A percentile compares a stretch with the other conserved stretches of the same genome.
Conservation (phyloP, 768 basidiomycete species). For the Lepiota venenata region DNA sequence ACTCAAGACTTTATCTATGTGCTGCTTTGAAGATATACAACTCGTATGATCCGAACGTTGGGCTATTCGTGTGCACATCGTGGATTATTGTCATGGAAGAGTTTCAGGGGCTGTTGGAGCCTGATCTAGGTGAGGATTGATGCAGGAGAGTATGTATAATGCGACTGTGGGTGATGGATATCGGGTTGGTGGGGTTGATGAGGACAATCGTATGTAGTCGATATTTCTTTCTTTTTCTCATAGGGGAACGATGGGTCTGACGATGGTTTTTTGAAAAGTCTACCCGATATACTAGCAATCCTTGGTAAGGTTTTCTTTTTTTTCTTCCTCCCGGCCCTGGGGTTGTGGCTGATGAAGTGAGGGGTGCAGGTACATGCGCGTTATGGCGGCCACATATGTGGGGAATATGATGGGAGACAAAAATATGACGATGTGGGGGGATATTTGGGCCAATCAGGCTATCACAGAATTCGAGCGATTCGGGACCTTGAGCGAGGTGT, state of each 20-base stretch:
- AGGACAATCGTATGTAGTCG: slow-evolving; percentile 23
- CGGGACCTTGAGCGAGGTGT: slow-evolving; percentile 28
- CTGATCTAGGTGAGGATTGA: slow-evolving; percentile 19
- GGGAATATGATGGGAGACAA: slow-evolving; percentile 25
- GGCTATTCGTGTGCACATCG: slow-evolving; percentile 25
- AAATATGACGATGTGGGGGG: slow-evolving; percentile 29
- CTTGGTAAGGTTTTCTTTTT: not conserved
- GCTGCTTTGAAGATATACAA: slow-evolving; percentile 13
- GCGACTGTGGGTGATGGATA: slow-evolving; percentile 29
- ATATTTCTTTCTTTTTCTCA: not conserved
- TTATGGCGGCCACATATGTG: slow-evolving; percentile 29
- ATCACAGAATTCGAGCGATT: slow-evolving; percentile 24
- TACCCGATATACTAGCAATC: slow-evolving; percentile 6
- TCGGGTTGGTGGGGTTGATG: slow-evolving; percentile 26
- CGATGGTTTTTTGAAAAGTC: not conserved
- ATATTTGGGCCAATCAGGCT: slow-evolving; percentile 25
- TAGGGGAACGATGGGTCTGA: not conserved
- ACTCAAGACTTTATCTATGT: too few relatives aligned
- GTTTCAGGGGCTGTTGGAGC: slow-evolving; percentile 24
- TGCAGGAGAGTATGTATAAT: slow-evolving; percentile 29
- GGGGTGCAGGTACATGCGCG: slow-evolving; percentile 24
- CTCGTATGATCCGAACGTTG: slow-evolving; percentile 25
- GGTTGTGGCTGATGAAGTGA: not conserved
- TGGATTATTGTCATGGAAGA: slow-evolving; percentile 29
- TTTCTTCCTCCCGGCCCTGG: too few relatives aligned